Base-by-base conservation (phyloP, 306 rosid species). In the Cucurbita argyrosperma region DNA sequence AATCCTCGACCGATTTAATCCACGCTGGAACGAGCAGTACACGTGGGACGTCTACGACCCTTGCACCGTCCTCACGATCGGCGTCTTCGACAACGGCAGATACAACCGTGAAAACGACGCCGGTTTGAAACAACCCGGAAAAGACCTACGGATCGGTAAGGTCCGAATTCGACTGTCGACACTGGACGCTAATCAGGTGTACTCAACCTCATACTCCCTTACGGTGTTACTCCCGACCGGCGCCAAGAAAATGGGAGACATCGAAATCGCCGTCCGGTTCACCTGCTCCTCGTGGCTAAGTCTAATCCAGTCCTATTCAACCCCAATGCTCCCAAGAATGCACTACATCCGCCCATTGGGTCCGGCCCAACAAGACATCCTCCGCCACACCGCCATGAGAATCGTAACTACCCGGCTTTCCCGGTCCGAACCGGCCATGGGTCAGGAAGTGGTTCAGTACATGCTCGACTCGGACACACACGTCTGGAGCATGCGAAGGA, bases 21-120 rank as follows among this genome's bases (percentile, higher is more conserved):
- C 97, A 21, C 74, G 90, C 1, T 90, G 97, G 98, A 94, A 94
- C 59, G 96, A 90, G 77, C 98, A 94, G 39, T 90, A 94, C 81
- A 84, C 92, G 0, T 94, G 98, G 96, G 92, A 90, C 10, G 95
- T 94, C 0, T 88, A 85, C 40, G 97, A 90, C 19, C 96, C 92
- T 5, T 94, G 96, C 75, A 90, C 96, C 4, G 96, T 88, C 0
- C 86, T 94, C 59, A 86, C 97, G 0, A 79, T 90, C 0, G 96
- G 95, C 1, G 90, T 94, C 0, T 94, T 94, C 5, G 90, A 94
- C 8, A 94, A 89, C 39, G 89, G 88, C 26, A 85, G 96, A 76
- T 81, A 87, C 88, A 87, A 52, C 78, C 64, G 13, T 4, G 81
- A 84, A 54, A 54, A 18, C 6, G 88, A 83, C 72, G 80, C 81